Base-by-base conservation (phyloP, 768 basidiomycete species). In the Amanita fuliginea region DNA sequence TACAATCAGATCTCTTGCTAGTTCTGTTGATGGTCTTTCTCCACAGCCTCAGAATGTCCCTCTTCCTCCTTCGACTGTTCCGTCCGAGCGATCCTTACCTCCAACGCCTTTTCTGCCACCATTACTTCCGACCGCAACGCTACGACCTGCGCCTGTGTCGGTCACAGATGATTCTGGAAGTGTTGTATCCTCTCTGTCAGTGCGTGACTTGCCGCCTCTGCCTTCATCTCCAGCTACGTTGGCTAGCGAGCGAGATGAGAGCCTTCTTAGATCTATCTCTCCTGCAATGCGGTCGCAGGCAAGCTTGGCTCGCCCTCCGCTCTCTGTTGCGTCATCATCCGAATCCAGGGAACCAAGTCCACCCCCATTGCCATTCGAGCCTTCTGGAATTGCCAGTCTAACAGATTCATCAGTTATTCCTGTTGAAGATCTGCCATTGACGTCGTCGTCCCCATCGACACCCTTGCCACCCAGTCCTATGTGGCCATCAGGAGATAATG, bases 401-500 rank as follows among this genome's bases (percentile, higher is more conserved):
- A 56, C 56, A 4, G 57, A 56, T 11, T 53, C 58, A 11, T 60
- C 61, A 6, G 43, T 59, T 2, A 21, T 26, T 4, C 22, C 41
- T 26, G 24, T 16, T 11, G 41, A 26, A 42, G 41, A 42, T 42
- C 41, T 42, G n/a, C 22, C 41, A 26, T 22, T 42, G 10, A 40
- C 16, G 9, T 40, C 39, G 10, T 40, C 39, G 10, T 40, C 39
- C 18, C 21, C 39, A 21, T 40, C 39, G 39, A 19, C 18, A 4
- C 21, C 39, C 39, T 11, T 19, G 1, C 68, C 72, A 16, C 65
- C 60, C 16, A 74, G 66, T 53, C 71, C 58, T 53, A 65, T 61
- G 18, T 54, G 45, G 57, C 89, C 84, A 82, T 78, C 74, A 2
- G 61, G 72, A 2, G 80, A 50, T 34, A 21, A 43, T 34, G 49